Evolutionary conservation across 140 eudicot species (phyloP).

Genomic region (Erigeron philadelphicus): DNA sequence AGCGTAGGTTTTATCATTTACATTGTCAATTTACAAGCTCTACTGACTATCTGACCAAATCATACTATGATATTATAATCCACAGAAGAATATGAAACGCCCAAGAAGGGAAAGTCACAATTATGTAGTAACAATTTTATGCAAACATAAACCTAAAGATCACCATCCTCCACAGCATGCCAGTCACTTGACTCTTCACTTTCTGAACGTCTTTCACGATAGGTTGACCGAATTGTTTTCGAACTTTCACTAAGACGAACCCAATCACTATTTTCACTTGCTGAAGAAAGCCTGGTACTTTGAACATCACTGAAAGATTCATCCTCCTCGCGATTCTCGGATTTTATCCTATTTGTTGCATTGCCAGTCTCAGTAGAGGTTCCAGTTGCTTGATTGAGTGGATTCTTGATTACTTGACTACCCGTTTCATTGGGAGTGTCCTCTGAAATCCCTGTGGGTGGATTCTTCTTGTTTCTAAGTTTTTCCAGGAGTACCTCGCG

Average conservation of each 20-base stretch:
- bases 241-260: slow-evolving; percentile 35
- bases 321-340: slow-evolving; percentile 33
- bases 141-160: not conserved
- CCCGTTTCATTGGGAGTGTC: not conserved
- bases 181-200: slow-evolving; percentile 69
- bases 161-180: slow-evolving; percentile 52
- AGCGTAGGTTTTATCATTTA: slow-evolving; percentile 17
- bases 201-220: slow-evolving; percentile 53
- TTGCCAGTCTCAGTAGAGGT: slow-evolving; percentile 21
- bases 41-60: slow-evolving; percentile 18
- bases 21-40: slow-evolving; percentile 25
- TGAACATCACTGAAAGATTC: slow-evolving; percentile 59
- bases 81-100: not conserved
- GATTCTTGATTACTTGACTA: not conserved
- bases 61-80: not conserved
- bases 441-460: slow-evolving; percentile 2
- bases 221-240: slow-evolving; percentile 30
- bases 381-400: not conserved
- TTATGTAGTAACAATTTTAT: not conserved
- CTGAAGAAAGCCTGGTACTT: slow-evolving; percentile 20
- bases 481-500: slow-evolving; percentile 46
- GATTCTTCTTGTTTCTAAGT: slow-evolving; percentile 36
- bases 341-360: slow-evolving; percentile 14
- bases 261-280: slow-evolving; percentile 45
- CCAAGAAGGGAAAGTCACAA: slow-evolving; percentile 4